These are phyloP conservation scores for Termitomyces sp. DNA, from an alignment of 768 basidiomycete genomes.

Conservation along the genomic window DNA sequence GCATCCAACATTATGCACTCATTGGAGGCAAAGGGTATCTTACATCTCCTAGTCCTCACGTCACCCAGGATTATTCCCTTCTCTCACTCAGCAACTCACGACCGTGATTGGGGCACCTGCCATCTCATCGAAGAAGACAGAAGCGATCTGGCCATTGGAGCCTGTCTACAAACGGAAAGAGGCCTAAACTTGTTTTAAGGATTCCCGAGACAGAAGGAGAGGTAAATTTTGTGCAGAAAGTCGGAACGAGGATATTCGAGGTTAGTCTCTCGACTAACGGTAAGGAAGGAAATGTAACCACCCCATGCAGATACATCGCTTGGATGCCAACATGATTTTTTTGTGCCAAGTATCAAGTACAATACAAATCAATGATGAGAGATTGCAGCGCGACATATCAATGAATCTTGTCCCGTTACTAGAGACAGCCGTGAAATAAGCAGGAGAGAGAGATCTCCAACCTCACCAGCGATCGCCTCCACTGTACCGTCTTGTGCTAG, in stretches of 20 bases:
- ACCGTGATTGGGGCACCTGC: slow-evolving; percentile 43
- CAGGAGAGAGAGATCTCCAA: neutral
- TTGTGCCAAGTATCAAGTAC: neutral
- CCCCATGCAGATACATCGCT: slow-evolving; percentile 46
- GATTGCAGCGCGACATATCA: neutral
- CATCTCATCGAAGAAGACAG: slow-evolving; percentile 13
- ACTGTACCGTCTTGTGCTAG: neutral
- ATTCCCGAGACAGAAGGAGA: slow-evolving; percentile 32
- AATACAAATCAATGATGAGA: neutral
- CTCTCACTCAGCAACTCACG: slow-evolving; percentile 32
- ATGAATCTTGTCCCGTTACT: neutral
- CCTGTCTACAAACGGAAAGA: slow-evolving; percentile 16
- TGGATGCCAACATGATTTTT: slow-evolving; percentile 23
- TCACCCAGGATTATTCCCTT: slow-evolving; percentile 19
- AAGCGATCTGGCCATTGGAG: slow-evolving; percentile 38
- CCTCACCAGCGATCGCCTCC: neutral
- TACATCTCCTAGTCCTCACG: slow-evolving; percentile 41
- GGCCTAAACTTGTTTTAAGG: slow-evolving; percentile 27
- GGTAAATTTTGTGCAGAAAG: slow-evolving; percentile 18
- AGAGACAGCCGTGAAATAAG: too few relatives aligned
- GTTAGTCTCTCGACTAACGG: slow-evolving; percentile 40
- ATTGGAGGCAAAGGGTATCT: slow-evolving; percentile 42
- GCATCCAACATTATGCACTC: slow-evolving; percentile 44
- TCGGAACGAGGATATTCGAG: slow-evolving; percentile 42
- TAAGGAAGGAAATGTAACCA: slow-evolving; percentile 25